These are phyloP conservation scores for Ceriops zippeliana DNA, from an alignment of 345 rosid species.

Conservation along the genomic window DNA sequence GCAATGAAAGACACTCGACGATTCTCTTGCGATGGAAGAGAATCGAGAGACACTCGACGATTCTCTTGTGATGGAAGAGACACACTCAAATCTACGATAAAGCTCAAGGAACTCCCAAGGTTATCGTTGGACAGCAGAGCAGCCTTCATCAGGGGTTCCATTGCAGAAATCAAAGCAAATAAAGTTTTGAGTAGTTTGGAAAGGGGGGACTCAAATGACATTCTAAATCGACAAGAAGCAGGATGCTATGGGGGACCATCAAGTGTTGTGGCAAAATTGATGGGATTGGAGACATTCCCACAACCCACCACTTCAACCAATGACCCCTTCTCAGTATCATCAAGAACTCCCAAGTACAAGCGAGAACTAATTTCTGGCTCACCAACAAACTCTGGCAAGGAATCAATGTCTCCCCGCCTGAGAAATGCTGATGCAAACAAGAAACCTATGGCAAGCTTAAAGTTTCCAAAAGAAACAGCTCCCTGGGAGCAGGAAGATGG, in stretches of 20 bases:
- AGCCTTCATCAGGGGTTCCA: slow-evolving; percentile 40
- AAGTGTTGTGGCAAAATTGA: slow-evolving; percentile 73
- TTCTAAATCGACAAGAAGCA: slow-evolving; percentile 36
- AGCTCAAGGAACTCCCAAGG: slow-evolving; percentile 81
- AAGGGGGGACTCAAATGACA: slow-evolving; percentile 13
- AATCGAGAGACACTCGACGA: slow-evolving; percentile 65
- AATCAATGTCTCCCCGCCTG: slow-evolving; percentile 37
- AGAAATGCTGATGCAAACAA: slow-evolving; percentile 38
- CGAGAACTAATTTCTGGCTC: slow-evolving; percentile 38
- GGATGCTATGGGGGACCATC: slow-evolving; percentile 57
- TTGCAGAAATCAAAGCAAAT: slow-evolving; percentile 36
- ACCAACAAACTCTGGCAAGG: slow-evolving; percentile 44
- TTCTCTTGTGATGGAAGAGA: slow-evolving; percentile 84
- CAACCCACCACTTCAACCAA: slow-evolving; percentile 26
- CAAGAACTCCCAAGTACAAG: slow-evolving; percentile 32
- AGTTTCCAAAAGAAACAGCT: slow-evolving; percentile 58
- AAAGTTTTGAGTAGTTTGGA: slow-evolving; percentile 25
- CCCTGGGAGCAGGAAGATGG: slow-evolving; percentile 65
- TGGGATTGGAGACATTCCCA: slow-evolving; percentile 77
- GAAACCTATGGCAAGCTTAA: slow-evolving; percentile 42
- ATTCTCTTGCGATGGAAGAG: slow-evolving; percentile 83
- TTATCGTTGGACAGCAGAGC: slow-evolving; percentile 83
- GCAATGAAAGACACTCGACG: slow-evolving; percentile 59
- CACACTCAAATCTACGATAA: slow-evolving; percentile 42
- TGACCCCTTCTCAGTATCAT: slow-evolving; percentile 24